phyloP scores from a whole-genome alignment of 1,284 basidiomycete genomes.

The Peniophora sp. region DNA sequence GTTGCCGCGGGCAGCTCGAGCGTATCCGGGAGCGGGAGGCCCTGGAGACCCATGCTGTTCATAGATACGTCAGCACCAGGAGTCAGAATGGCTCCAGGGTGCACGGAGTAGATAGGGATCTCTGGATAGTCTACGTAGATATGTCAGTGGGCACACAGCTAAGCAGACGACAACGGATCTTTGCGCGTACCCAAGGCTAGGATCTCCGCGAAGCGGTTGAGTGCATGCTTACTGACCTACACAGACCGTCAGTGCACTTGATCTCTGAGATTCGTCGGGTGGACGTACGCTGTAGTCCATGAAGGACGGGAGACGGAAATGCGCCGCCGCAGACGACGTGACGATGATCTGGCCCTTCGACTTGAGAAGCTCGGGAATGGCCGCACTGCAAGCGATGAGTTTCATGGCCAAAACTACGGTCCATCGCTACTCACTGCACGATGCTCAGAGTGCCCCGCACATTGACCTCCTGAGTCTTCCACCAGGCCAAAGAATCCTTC shows the following conservation, averaged over 20 bases:
- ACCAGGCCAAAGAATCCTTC: slow-evolving; percentile 2
- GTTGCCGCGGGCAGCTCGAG: neutral
- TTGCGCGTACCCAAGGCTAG: neutral
- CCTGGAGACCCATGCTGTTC: too few relatives aligned
- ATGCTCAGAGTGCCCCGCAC: neutral
- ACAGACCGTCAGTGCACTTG: neutral
- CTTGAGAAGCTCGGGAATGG: neutral
- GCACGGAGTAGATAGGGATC: neutral
- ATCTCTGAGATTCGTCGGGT: too few relatives aligned
- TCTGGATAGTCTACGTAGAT: neutral
- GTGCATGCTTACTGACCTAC: neutral
- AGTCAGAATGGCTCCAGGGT: neutral
- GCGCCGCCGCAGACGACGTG: neutral
- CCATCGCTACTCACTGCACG: neutral
- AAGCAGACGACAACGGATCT: neutral
- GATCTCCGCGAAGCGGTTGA: neutral
- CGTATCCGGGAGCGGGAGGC: neutral
- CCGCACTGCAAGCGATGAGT: neutral
- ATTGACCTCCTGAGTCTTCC: neutral
- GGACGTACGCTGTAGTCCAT: neutral
- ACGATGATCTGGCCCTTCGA: neutral
- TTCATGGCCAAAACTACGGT: neutral
- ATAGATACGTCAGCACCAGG: neutral
- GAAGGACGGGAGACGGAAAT: neutral
- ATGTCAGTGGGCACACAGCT: too few relatives aligned